A percentile compares a stretch with the other conserved stretches of the same genome.
Conservation (phyloP, 441 rosid genomes). For the Lepidium campestre region DNA sequence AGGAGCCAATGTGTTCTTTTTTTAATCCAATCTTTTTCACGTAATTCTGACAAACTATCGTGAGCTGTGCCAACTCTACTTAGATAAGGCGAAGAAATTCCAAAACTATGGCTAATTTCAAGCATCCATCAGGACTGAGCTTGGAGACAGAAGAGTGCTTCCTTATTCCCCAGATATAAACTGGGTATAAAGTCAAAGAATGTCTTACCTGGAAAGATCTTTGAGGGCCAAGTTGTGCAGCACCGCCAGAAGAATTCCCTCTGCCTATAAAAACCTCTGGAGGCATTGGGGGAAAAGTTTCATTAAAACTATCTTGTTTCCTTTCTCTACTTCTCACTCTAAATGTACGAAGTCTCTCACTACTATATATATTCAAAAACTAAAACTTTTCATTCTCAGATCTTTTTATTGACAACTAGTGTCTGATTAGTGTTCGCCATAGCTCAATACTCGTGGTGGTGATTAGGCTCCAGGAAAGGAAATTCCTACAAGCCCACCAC, state of each 20-base stretch:
- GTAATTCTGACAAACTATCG: constrained; percentile 7
- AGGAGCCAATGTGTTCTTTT: constrained; percentile 11
- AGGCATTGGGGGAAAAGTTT: constrained; percentile 23
- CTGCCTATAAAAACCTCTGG: constrained; percentile 92
- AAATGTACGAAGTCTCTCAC: neutral
- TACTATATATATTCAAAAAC: neutral
- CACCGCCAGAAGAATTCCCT: constrained; percentile 96
- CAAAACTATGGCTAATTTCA: neutral
- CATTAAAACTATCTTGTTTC: neutral
- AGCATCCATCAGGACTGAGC: constrained; percentile 4
- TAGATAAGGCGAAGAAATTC: neutral
- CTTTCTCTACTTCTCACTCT: neutral
- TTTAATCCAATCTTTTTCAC: neutral
- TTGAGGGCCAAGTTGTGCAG: constrained; percentile 93
- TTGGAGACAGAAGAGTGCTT: neutral
- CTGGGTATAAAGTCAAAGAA: constrained; percentile 12
- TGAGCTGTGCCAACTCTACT: constrained; percentile 6
- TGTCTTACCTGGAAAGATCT: constrained; percentile 74
- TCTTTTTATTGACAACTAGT: neutral
- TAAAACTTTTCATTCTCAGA: neutral
- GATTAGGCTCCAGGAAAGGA: neutral
- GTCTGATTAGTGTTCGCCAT: neutral
- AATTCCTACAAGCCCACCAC: constrained; percentile 16
- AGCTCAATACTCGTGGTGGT: neutral
- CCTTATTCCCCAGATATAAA: constrained; percentile 5